Base-by-base conservation (phyloP, 108 stramenopile species). In the Nitzschia sp. region DNA sequence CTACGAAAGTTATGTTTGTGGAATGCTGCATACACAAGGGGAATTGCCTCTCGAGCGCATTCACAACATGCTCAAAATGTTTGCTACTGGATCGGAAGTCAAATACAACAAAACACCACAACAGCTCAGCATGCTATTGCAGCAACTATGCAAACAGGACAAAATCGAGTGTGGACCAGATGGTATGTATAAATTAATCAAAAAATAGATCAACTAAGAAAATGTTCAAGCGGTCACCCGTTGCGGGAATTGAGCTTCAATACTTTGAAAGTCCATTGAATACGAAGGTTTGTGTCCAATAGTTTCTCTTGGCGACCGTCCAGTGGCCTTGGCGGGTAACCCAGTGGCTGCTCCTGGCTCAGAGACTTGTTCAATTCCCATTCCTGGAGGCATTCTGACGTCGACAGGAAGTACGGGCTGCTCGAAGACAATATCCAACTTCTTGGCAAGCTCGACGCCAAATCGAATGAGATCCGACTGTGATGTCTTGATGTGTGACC, bases 41-140 rank as follows among this genome's bases (percentile, higher is more conserved):
- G 78, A 85, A 51, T 72, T 95, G 0, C 88, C 91, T 21, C 58
- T 97, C 41, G 81, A 84, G 8, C 72, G 90, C 21, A 94, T 97
- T 48, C 93, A 95, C 64, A 79, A 89, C 19, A 91, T 89, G 83
- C 81, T 97, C 41, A 95, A 91, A 66, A 90, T 86, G 59, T 93
- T 94, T 79, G 93, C 91, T 40, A 67, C 86, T 14, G 91, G 93
- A 40, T 88, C 86, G 10, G 93, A 95, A 51, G 83, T 89, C 61
- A 89, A 80, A 54, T 92, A 90, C 61, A 84, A 84, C 75, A 90
- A 91, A 73, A 94, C 89, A 9, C 82, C 87, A 7, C 86, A 80
- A 56, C 90, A 94, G 64, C 68, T 94, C 46, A 75, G 74, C 10
- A 61, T 74, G 57, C 85, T 94, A 63, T 70, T 94, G 73, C 85